These are phyloP conservation scores for Spongospora subterranea DNA, from an alignment of 208 protist species.

Conservation along the genomic window DNA sequence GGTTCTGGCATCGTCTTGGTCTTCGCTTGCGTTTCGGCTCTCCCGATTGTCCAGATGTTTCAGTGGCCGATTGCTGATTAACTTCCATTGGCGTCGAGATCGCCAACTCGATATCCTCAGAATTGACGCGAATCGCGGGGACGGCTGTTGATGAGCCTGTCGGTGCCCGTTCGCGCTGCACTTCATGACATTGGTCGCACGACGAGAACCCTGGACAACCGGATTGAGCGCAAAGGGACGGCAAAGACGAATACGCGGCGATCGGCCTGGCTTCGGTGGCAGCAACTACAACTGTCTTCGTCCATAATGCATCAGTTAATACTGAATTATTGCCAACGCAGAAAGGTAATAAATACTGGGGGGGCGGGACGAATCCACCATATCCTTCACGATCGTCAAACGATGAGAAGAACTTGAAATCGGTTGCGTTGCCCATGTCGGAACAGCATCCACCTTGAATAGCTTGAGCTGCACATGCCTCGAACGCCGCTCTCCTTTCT, in stretches of 20 bases:
- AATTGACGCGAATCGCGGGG: not conserved
- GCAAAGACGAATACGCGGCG: not conserved
- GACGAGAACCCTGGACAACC: not conserved
- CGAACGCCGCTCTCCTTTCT: conserved; percentile 14
- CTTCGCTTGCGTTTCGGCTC: not conserved
- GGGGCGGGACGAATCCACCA: conserved; percentile 18
- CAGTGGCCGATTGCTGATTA: not conserved
- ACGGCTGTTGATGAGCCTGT: not conserved
- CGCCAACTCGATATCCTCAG: not conserved
- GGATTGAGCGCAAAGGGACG: not conserved
- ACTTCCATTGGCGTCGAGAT: not conserved
- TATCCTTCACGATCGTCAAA: conserved; percentile 10
- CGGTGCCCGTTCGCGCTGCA: not conserved
- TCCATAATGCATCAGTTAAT: not conserved
- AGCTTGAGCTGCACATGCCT: conserved; percentile 19
- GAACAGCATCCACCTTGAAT: not conserved
- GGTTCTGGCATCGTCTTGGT: conserved; percentile 44
- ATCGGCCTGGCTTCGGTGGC: not conserved
- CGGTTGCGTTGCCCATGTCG: not conserved
- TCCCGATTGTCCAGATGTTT: not conserved
- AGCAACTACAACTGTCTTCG: not conserved
- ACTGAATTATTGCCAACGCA: not conserved
- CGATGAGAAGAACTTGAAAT: conserved; percentile 17
- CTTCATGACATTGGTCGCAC: not conserved
- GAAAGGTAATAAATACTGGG: not conserved